Evolutionary conservation across 768 basidiomycete species (phyloP).

Genomic region (Lactarius psammicola): DNA sequence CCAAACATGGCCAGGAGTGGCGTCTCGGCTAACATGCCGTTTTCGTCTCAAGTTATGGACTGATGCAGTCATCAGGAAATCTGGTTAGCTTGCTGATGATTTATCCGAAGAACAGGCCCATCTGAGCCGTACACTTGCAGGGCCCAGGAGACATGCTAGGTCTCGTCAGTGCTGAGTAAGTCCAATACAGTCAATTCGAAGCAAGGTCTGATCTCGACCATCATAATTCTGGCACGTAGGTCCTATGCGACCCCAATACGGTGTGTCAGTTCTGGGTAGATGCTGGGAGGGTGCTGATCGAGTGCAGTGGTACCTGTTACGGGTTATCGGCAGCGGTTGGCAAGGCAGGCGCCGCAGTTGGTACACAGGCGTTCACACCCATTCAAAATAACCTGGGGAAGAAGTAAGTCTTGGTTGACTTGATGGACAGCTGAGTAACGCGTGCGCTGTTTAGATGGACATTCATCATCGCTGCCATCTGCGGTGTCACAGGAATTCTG

Average conservation of each 20-base stretch:
- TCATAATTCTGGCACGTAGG: constrained; percentile 36
- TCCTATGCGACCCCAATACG: constrained; percentile 65
- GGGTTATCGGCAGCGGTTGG: constrained; percentile 67
- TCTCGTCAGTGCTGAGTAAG: constrained; percentile 63
- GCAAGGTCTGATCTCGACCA: background rate
- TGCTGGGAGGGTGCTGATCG: constrained; percentile 10
- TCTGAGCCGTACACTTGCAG: constrained; percentile 33
- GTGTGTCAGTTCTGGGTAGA: constrained; percentile 33
- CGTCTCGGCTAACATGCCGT: background rate
- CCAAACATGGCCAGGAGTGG: background rate
- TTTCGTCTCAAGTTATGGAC: constrained; percentile 50
- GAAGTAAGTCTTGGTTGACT: constrained; percentile 39
- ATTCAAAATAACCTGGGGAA: constrained; percentile 68
- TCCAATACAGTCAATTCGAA: constrained; percentile 25
- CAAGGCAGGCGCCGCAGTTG: constrained; percentile 70
- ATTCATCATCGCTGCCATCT: constrained; percentile 68
- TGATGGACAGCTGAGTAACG: background rate
- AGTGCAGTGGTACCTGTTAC: constrained; percentile 60
- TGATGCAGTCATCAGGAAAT: constrained; percentile 74
- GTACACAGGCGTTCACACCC: constrained; percentile 68
- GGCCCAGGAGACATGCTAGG: constrained; percentile 74
- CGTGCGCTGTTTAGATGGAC: constrained; percentile 47
- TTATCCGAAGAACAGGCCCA: background rate
- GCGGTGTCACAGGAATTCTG: constrained; percentile 58
- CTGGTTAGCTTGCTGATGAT: constrained; percentile 39